Evolutionary conservation across 257 asterid species (phyloP).

Genomic region (Solanum virginianum): DNA sequence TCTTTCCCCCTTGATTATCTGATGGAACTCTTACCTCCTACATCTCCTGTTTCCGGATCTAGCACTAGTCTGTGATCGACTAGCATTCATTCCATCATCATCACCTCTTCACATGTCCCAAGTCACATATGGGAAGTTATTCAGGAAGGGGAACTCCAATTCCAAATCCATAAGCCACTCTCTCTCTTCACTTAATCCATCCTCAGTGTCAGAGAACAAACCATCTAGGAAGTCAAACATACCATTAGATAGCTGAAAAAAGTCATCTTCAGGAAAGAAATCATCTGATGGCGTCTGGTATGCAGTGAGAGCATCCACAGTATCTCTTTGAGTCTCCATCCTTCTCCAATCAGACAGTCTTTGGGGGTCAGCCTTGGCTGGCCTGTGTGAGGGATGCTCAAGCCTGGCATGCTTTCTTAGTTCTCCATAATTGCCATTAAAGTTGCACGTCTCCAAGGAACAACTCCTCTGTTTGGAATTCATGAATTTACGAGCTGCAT

Average conservation of each 20-base stretch:
- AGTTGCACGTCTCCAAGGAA: conserved; percentile 51
- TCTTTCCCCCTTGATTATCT: not conserved
- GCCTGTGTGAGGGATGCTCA: conserved; percentile 46
- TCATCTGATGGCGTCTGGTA: conserved; percentile 23
- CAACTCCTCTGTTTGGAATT: conserved; percentile 49
- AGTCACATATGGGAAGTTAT: conserved; percentile 6
- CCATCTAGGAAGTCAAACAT: conserved; percentile 27
- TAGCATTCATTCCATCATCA: not conserved
- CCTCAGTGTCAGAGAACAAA: conserved; percentile 23
- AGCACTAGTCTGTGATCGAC: not conserved
- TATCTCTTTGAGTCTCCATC: conserved; percentile 39
- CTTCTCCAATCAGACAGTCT: conserved; percentile 45
- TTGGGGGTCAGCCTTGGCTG: conserved; percentile 38
- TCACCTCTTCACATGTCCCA: not conserved
- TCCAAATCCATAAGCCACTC: conserved; percentile 7
- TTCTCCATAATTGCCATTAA: conserved; percentile 41
- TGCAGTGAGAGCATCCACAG: conserved; percentile 41
- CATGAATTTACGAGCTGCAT: conserved; percentile 43
- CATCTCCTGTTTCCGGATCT: not conserved
- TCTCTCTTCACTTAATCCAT: conserved; percentile 8
- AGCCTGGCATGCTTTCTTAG: conserved; percentile 69
- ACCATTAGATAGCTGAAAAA: conserved; percentile 6
- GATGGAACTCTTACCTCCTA: not conserved
- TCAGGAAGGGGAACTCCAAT: conserved; percentile 16
- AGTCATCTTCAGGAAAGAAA: conserved; percentile 8